Evolutionary conservation across 2,329 filamentous ascomycete species (phyloP), one percentile per base, ranked within the genome.

Genomic region (Kalmusia sp.): DNA sequence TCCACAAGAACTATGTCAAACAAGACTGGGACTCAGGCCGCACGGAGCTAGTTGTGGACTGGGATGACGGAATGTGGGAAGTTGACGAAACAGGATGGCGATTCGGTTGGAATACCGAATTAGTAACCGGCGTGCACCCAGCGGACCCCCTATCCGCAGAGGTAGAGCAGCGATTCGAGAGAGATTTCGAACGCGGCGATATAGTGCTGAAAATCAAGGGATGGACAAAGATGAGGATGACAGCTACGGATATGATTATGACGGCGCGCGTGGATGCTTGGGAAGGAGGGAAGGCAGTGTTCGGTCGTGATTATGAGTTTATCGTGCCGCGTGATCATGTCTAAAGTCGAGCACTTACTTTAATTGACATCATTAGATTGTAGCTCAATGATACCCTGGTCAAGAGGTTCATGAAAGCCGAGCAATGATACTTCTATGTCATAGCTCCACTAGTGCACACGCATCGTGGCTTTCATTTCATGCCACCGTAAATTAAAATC

Each of bases 261-360:
- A 37, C 31, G n/a, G 44, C 44, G 11, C 44, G 44, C 12, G 33
- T 47, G n/a, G 44, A 47, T 27, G 44, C 44, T 8, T 47, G 44
- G 44, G 44, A 47, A 33, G 44, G 44, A 37, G 44, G 19, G 7
- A 47, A 47, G 9, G 44, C 44, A 7, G 31, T 47, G 7, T 47
- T 47, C 14, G 44, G 44, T 33, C 44, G 44, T 7, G 44, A 47
- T 19, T 47, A 47, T 37, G 44, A 47, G 31, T 47, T 47, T 31
- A 47, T 22, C 5, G 44, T 47, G 12, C 44, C 44, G n/a, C 44
- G 44, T 8, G 44, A 47, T 28, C 44, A 37, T 47, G 44, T 37
- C 12, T 47, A 47, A n/a, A n/a, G n/a, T n/a, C n/a, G n/a, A n/a
- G n/a, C n/a, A n/a, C n/a, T n/a, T n/a, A n/a, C n/a, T n/a, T n/a